Base-by-base conservation (phyloP, 345 rosid species). In the Corchorus capsularis region DNA sequence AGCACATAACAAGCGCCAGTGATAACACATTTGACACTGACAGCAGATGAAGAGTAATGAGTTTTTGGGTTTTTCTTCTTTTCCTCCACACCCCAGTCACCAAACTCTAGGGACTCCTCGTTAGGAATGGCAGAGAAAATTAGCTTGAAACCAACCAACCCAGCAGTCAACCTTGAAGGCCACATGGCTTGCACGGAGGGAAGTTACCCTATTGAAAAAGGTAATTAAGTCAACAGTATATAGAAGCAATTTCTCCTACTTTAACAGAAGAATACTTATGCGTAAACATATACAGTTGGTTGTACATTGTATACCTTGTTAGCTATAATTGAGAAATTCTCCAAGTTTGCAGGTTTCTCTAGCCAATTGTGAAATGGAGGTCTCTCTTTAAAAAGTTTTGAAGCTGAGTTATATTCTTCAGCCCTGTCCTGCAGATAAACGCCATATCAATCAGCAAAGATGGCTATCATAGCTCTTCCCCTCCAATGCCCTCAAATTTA, bases 401-500 rank as follows among this genome's bases (percentile, higher is more conserved):
- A 85, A 70, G 78, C 75, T 78, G 69, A 64, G 65, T 62, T 79
- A 81, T 91, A 93, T 65, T 78, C 85, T 19, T 74, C 79, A 41
- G 92, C 94, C 73, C 82, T 80, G 16, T 91, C 87, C 99, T 91
- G 88, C 85, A 86, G 59, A 75, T 0, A 75, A 72, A 67, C 47
- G 56, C 46, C 73, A 13, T 14, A 69, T 53, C 49, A 77, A 61
- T 68, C 62, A n/a, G 54, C 69, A 62, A 47, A 61, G 16, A 16
- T 20, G 10, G 45, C 17, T 47, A 22, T 9, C 54, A 20, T 16
- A n/a, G 11, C 15, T 64, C 69, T 32, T 41, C 1, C 34, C 32
- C 50, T 41, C 27, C 17, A 15, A 9, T 12, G 15, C 52, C n/a
- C 52, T 41, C 32, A 50, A 1, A 9, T 65, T 19, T 22, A 64